Evolutionary conservation across 495 filamentous ascomycete species (phyloP), one percentile per base, ranked within the genome.

Genomic region (Trichoderma asperelloides): DNA sequence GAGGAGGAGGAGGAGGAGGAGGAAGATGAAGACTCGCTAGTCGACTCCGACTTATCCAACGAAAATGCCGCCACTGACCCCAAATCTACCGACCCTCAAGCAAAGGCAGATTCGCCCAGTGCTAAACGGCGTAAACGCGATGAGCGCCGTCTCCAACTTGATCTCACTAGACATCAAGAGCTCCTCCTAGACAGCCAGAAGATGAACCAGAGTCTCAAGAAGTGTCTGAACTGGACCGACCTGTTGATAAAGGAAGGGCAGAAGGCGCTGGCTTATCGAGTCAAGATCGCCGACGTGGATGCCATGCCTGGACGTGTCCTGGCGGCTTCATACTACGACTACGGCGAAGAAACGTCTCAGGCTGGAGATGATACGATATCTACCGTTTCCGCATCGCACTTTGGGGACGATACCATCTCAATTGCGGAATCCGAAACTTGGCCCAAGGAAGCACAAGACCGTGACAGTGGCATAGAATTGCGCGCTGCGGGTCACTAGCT

Each of bases 181-280:
- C 80, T 98, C 2, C 84, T 98, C 4, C 77, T 90, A 27, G 93
- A 96, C 74, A 93, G 89, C 67, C 91, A 96, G 72, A 94, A 90
- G 75, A 91, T 98, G 79, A 98, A 98, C 74, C 90, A 95, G 71
- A 94, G 90, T 71, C 80, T 99, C 3, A 93, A 91, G 73, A 84
- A 92, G 33, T 99, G 95, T 74, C 80, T 96, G 27, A 85, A 84
- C 27, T 91, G 90, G 84, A 92, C 93, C 0, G 95, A 99, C 70
- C 88, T 90, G 68, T 81, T 99, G 45, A 96, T 99, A 71, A 87
- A 82, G 40, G 91, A 97, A 66, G 94, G 89, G 30, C 90, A 88
- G 71, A 91, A 89, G 71, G 95, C 95, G 1, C 84, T 99, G 12
- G 89, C 88, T 60, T 96, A 95, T 71, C 80, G 84, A 45, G 89